Evolutionary conservation across 202 grass and related monocot species (phyloP).

Genomic region (Setaria italica): DNA sequence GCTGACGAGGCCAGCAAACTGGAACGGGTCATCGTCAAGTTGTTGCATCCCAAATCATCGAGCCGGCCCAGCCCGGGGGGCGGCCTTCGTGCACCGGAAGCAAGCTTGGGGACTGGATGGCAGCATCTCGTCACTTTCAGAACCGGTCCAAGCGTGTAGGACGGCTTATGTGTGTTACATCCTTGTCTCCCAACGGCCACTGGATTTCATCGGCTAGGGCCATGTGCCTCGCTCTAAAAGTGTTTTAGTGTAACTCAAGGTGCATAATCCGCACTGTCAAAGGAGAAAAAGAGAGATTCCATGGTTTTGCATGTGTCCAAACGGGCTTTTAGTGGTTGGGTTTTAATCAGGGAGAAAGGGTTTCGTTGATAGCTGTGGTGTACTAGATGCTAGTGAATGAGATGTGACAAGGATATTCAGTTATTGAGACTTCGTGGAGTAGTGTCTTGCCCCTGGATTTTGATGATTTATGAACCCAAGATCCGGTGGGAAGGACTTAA

Average conservation of each 20-base stretch:
- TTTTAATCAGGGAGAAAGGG: background rate
- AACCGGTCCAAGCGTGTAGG: conserved; percentile 33
- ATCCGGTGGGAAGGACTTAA: too few relatives aligned
- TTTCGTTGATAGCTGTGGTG: background rate
- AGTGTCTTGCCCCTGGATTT: background rate
- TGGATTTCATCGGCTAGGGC: conserved; percentile 16
- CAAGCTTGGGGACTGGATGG: conserved; percentile 13
- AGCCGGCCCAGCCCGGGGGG: background rate
- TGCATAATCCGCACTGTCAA: conserved; percentile 31
- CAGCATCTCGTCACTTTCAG: conserved; percentile 47
- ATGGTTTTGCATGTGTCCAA: background rate
- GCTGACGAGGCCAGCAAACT: conserved; percentile 5
- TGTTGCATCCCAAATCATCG: conserved; percentile 33
- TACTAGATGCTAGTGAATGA: background rate
- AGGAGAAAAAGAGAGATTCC: background rate
- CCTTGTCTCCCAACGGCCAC: conserved; percentile 37
- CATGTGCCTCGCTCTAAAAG: conserved; percentile 41
- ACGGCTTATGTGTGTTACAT: conserved; percentile 33
- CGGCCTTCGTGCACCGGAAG: conserved; percentile 25
- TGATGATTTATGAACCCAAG: background rate
- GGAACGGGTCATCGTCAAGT: conserved; percentile 34
- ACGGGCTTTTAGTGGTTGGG: background rate
- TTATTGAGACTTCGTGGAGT: background rate
- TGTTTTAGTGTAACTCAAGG: conserved; percentile 29
- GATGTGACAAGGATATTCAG: background rate